Base-by-base conservation (phyloP, 2,329 filamentous ascomycete genomes). In the Beauveria sp. region DNA sequence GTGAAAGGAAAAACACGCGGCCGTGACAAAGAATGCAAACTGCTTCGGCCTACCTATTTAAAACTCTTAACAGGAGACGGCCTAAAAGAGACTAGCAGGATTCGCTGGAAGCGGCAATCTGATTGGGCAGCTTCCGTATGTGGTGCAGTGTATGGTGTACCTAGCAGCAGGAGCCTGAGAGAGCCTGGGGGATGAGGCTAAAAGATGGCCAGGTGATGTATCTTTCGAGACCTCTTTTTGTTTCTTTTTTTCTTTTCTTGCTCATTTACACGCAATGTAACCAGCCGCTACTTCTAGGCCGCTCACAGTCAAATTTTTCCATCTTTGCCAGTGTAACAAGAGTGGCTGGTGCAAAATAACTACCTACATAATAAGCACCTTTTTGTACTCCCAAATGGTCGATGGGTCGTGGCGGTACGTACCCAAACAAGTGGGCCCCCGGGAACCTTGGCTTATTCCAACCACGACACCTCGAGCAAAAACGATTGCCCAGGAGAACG, bases 381-480 rank as follows among this genome's bases (percentile, higher is more conserved):
- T 14, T 6, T 14, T 18, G 3, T 18, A 14, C 46, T 26, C 22
- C 10, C 30, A 14, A 2, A 14, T 34, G 30, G 30, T 5, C 10
- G 5, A 34, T 34, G 30, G 30, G 30, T 34, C 12, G 30, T 16
- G n/a, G 47, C 56, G 45, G 56, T 58, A 58, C 56, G 55, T 58
- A 58, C 34, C 34, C 30, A 60, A 60, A 60, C 49, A 60, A 60
- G 58, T 60, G 58, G 58, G 50, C 49, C 58, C 54, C 42, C 45
- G 30, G 50, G 58, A 60, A 53, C 57, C 66, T 63, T 70, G 72
- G 72, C 72, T 73, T 74, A 73, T 74, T 74, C 72, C 70, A 71
- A 73, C 72, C 71, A 74, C 71, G 72, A 74, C 72, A 73, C 69
- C 71, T 73, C 66, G 68, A 73, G 69, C 58, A 73, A 74, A 73